Evolutionary conservation across 768 basidiomycete species (phyloP), one percentile per base, ranked within the genome.

Genomic region (Obba rivulosa): DNA sequence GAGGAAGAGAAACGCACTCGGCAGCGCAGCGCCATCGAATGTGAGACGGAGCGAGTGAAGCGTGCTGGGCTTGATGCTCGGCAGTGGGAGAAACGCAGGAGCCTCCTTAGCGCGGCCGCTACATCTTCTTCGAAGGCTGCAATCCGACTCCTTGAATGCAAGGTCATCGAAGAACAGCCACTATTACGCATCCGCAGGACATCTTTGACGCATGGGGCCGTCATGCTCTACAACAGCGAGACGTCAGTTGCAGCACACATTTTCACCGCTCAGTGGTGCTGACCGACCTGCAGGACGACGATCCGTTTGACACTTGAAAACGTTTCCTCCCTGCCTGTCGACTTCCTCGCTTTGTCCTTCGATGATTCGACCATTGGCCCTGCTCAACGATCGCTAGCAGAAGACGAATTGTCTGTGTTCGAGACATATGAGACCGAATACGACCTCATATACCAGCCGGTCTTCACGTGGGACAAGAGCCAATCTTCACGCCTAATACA

Each of bases 211-310:
- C 92, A 96, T 57, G 92, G 92, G 1, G 92, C 94, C 0, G 70
- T 97, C 21, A 95, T 96, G 91, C 71, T 98, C 43, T 97, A 95
- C 60, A 81, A 95, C 41, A 96, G 96, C 28, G 96, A 99, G 71
- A 83, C 69, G 94, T 92, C 53, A 51, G 82, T 69, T 18, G 13
- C 25, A 25, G 10, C 37, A 4, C 5, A 20, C 7, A 7, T 20
- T 16, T 38, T 16, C 20, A 38, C 7, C 37, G 37, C 8, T 20
- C 8, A 20, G 8, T 16, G 9, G 21, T 41, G 24, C 34, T 42
- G 48, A 44, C 52, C 46, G 60, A 47, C 24, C 37, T 44, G 2
- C 56, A 97, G 95, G 62, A 88, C 91, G 2, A 79, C 72, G 4
- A 81, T 98, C 41, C 83, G 88, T 3, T 73, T 98, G 39, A 91